Percentiles rank a stretch among this genome's conserved stretches.
These are phyloP conservation scores for Eudorina sp. DNA, from an alignment of 139 green algal species.

Conservation along the genomic window DNA sequence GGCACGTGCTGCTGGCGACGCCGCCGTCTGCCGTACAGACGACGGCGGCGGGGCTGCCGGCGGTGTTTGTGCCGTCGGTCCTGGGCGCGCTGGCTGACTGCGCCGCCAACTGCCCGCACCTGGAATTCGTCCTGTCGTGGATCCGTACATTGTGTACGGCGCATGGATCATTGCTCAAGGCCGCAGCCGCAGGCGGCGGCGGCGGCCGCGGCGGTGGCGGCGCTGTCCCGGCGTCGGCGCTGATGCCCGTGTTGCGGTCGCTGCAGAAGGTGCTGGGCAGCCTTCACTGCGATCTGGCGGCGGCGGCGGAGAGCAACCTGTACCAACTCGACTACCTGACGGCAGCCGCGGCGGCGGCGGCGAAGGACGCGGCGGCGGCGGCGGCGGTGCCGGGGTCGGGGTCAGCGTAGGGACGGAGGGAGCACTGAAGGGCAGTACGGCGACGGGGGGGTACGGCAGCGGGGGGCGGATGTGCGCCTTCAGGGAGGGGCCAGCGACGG, in stretches of 20 bases:
- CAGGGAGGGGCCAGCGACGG: too few species aligned
- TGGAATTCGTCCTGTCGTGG: constrained; percentile 90
- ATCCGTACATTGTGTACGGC: constrained; percentile 62
- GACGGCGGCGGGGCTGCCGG: constrained; percentile 72
- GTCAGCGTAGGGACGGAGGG: neutral
- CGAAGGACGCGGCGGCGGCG: too few species aligned
- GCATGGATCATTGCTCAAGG: constrained; percentile 72
- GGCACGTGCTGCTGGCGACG: constrained; percentile 70
- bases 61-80: constrained; percentile 60
- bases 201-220: neutral
- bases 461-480: too few species aligned
- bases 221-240: neutral
- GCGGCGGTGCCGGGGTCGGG: neutral
- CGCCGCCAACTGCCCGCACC: constrained; percentile 74
- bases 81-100: constrained; percentile 73
- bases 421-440: neutral
- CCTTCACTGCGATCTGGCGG: constrained; percentile 78
- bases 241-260: constrained; percentile 63
- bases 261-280: constrained; percentile 76
- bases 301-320: constrained; percentile 79
- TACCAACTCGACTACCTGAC: constrained; percentile 86
- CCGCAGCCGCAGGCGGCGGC: constrained; percentile 12
- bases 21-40: constrained; percentile 62
- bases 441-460: neutral
- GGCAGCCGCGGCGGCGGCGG: neutral